Evolutionary conservation across 306 rosid genomes (phyloP), one percentile per base, ranked within the genome.

Genomic region (Inga leiocalycina): DNA sequence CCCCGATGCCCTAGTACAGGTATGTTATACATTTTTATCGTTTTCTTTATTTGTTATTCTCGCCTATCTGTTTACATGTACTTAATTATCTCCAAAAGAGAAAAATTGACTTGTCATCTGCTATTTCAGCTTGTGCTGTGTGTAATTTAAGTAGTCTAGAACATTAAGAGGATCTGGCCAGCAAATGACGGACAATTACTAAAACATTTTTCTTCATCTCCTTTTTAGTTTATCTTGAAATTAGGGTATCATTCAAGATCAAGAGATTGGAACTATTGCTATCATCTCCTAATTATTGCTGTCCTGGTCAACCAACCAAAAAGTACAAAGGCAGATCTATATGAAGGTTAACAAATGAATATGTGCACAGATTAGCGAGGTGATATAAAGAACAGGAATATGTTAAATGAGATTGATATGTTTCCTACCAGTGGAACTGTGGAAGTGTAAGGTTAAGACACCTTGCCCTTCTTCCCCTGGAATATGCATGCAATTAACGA

Each of bases 1-100:
- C 82, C 99, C 99, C 19, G 98, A 96, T 71, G 99, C 98, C 15
- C 84, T 96, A 43, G 97, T 94, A 76, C 99, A 96, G 99, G 99
- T 96, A 81, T 75, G 34, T 74, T 24, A 37, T 67, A 57, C 68
- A 62, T 66, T 77, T 82, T 80, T 35, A 74, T 22, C 22, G 6
- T 15, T 34, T 30, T 52, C 5, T 75, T 20, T n/a, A 12, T 61
- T 12, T 3, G 4, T 24, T 9, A 6, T 61, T 11, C 67, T 46
- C 30, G 35, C 65, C 37, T n/a, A 22, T 68, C 22, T 59, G 51
- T 24, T 73, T 16, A 44, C 56, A 75, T 61, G 48, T 79, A 46
- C 66, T 20, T 61, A 59, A 67, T 72, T 44, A 52, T 62, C 17
- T 9, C 52, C 19, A 1, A n/a, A 71, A 71, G 34, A 8, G 44